These are phyloP conservation scores for Dactylellina leptospora DNA, from an alignment of 2,329 filamentous ascomycete species.

Conservation along the genomic window DNA sequence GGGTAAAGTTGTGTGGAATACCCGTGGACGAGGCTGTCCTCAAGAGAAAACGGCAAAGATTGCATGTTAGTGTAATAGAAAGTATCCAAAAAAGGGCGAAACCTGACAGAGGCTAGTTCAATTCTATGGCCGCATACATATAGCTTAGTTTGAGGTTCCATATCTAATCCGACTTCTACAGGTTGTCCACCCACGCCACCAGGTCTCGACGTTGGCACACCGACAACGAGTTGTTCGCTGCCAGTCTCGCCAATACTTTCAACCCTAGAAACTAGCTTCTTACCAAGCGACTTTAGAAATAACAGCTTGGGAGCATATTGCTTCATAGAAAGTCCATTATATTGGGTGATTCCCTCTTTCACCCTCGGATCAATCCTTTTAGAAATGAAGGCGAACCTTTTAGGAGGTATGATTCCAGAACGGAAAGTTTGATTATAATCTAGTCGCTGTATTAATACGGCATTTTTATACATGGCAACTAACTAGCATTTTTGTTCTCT, in stretches of 20 bases:
- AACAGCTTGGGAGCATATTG: not conserved
- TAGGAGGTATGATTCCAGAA: not conserved
- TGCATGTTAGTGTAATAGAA: not conserved
- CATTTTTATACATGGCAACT: not conserved
- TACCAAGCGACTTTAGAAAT: not conserved
- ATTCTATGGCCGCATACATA: not conserved
- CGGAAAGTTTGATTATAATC: not conserved
- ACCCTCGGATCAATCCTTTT: not conserved
- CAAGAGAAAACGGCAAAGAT: slow-evolving; percentile 5
- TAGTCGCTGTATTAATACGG: not conserved
- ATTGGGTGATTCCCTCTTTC: not conserved
- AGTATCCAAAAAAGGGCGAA: not conserved
- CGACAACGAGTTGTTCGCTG: not conserved
- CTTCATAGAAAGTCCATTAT: not conserved
- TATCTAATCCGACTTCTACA: not conserved
- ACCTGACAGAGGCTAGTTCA: not conserved
- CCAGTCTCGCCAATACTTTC: not conserved
- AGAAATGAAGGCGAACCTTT: not conserved
- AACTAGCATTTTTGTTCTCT: not conserved
- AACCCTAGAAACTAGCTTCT: not conserved
- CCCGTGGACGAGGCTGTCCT: not conserved
- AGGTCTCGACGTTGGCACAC: not conserved
- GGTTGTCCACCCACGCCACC: not conserved
- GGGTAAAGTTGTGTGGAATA: slow-evolving; percentile 4
- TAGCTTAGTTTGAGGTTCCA: not conserved